These are phyloP conservation scores for Pyrenula aspistea DNA, from an alignment of 495 filamentous ascomycete genomes.

Conservation along the genomic window DNA sequence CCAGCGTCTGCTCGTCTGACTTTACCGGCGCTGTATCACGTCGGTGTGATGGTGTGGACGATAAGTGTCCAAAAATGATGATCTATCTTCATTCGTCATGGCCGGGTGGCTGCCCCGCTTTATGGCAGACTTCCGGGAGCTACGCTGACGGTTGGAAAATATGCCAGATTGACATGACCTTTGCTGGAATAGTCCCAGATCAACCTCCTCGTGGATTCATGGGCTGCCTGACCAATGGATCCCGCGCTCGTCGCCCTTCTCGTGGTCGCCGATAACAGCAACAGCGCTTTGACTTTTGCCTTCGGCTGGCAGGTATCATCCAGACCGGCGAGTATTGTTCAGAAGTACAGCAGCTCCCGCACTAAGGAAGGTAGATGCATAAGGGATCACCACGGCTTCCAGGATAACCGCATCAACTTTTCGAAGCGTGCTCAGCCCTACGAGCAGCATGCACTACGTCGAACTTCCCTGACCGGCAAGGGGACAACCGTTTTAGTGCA, in stretches of 20 bases:
- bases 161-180: background rate
- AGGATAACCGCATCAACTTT: background rate
- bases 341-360: background rate
- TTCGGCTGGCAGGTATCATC: background rate
- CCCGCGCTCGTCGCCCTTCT: background rate
- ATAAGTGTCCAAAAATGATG: background rate
- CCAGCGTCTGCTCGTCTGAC: background rate
- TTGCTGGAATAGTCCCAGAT: background rate
- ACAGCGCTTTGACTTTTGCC: background rate
- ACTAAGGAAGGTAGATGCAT: background rate
- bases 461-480: too few species aligned
- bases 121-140: background rate
- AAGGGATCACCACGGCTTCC: background rate
- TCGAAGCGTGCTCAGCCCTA: background rate
- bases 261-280: background rate
- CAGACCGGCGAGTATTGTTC: background rate
- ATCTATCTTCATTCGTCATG: background rate
- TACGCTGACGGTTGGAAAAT: background rate
- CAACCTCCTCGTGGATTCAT: background rate
- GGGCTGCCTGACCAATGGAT: background rate
- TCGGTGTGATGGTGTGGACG: background rate
- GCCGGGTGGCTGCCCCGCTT: background rate
- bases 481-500: too few species aligned
- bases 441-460: background rate
- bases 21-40: background rate